Percentiles rank a stretch among this genome's conserved stretches.
Evolutionary conservation across 306 rosid species (phyloP).

Genomic region (Delonix regia): DNA sequence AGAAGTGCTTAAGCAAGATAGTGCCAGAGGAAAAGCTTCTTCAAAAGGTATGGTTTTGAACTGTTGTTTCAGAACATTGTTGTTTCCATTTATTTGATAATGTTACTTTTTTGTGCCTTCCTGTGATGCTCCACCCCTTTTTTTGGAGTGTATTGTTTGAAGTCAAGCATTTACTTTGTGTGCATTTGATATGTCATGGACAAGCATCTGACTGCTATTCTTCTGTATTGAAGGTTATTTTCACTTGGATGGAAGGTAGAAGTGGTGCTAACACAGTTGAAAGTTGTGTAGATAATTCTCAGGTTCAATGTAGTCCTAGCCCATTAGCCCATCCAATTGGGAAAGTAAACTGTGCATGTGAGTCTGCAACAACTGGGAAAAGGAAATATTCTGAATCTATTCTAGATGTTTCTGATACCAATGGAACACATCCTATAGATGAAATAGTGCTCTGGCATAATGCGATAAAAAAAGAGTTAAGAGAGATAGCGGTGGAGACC

Average conservation of each 20-base stretch:
- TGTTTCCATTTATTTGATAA: slow-evolving; percentile 25
- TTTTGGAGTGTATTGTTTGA: slow-evolving; percentile 4
- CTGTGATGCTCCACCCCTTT: neutral
- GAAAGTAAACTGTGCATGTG: slow-evolving; percentile 62
- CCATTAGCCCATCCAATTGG: slow-evolving; percentile 49
- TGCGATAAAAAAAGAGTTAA: slow-evolving; percentile 86
- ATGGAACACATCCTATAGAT: slow-evolving; percentile 79
- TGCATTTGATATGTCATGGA: slow-evolving; percentile 28
- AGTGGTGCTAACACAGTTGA: slow-evolving; percentile 38
- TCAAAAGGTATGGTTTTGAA: slow-evolving; percentile 69
- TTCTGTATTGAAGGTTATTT: slow-evolving; percentile 77
- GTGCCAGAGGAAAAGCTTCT: slow-evolving; percentile 97
- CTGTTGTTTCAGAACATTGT: slow-evolving; percentile 20
- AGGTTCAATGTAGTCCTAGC: slow-evolving; percentile 50
- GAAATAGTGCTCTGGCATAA: slow-evolving; percentile 97
- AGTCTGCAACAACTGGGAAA: slow-evolving; percentile 67
- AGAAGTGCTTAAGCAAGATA: slow-evolving; percentile 73
- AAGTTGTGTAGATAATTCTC: slow-evolving; percentile 55
- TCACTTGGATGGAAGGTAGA: slow-evolving; percentile 88
- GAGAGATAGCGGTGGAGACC: slow-evolving; percentile 75
- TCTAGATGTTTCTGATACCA: slow-evolving; percentile 56
- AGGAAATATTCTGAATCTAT: slow-evolving; percentile 71
- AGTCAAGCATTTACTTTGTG: slow-evolving; percentile 28
- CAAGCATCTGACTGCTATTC: slow-evolving; percentile 28
- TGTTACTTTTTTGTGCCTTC: neutral